Evolutionary conservation across 2,329 filamentous ascomycete genomes (phyloP), one percentile per base, ranked within the genome.

Genomic region (Coniella vitis): DNA sequence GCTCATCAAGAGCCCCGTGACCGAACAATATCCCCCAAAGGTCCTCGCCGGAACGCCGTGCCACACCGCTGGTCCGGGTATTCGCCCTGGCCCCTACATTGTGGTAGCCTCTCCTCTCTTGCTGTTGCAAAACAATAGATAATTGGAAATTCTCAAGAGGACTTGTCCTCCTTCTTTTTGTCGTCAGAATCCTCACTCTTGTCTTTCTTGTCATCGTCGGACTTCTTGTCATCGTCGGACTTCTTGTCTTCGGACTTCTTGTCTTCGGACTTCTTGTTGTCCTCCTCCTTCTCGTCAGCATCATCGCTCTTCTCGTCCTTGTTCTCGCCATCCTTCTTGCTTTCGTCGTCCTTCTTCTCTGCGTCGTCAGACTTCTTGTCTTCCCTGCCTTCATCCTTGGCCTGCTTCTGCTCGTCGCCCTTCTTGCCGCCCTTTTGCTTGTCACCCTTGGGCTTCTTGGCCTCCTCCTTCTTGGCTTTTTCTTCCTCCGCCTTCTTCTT

Each of bases 401-500:
- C 14, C 3, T 36, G n/a, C 19, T 41, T 46, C 4, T 29, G 5
- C 25, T 40, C 47, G n/a, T 56, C 49, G 10, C 52, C 40, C n/a
- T 58, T 44, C 40, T 60, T 44, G 32, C 58, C 60, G 32, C 58
- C 60, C 14, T 62, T 55, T 47, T 62, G 54, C 37, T 56, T 29
- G 12, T 38, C 46, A 35, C 29, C 19, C 44, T 21, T 37, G 0
- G 49, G 49, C 3, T 56, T 46, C 22, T 53, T 51, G 31, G 55
- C 19, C 37, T 55, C 43, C 46, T 36, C 12, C 31, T 65, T 42
- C 46, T 61, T 58, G n/a, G 57, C 47, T 52, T 61, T 59, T 42
- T 68, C 61, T 35, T 66, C 59, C 12, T 61, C 57, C 38, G 70
- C 64, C 44, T 63, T 61, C 38, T 66, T 58, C 54, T 61, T 53